These are phyloP conservation scores for Pichia nakasei DNA, from an alignment of 805 yeast species.

Conservation along the genomic window DNA sequence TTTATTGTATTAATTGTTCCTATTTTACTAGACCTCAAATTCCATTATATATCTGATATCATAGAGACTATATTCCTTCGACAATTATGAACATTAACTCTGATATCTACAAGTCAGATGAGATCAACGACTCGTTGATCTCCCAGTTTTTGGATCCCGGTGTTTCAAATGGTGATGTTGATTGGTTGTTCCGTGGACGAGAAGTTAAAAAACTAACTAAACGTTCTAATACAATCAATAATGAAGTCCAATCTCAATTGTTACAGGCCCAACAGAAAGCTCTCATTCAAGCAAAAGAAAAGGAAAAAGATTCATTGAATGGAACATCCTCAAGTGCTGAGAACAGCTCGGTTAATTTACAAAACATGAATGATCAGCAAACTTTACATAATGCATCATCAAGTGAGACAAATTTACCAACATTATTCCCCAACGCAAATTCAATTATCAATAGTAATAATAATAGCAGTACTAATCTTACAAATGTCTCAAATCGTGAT, in stretches of 20 bases:
- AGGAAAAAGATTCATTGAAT: not conserved
- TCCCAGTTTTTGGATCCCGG: conserved; percentile 29
- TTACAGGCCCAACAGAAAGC: conserved; percentile 23
- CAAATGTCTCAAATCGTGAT: not conserved
- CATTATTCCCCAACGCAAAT: too few species aligned
- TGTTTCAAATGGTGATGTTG: conserved; percentile 68
- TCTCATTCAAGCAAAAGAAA: conserved; percentile 8
- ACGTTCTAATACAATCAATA: conserved; percentile 26
- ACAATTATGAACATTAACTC: not conserved
- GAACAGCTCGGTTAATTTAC: not conserved
- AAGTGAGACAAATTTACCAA: not conserved
- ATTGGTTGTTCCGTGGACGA: conserved; percentile 79
- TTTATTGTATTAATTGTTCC: too few species aligned
- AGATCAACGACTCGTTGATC: not conserved
- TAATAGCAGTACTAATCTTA: not conserved
- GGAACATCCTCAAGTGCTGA: conserved; percentile 4
- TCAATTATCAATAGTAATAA: not conserved
- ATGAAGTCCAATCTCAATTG: conserved; percentile 25
- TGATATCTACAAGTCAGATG: not conserved
- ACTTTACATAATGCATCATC: too few species aligned
- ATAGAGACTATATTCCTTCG: too few species aligned
- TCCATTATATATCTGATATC: too few species aligned
- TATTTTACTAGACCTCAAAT: too few species aligned
- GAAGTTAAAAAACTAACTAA: conserved; percentile 45
- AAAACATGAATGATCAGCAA: not conserved